Evolutionary conservation across 2,329 filamentous ascomycete genomes (phyloP), one percentile per base, ranked within the genome.

Genomic region (Whalleya microplaca): DNA sequence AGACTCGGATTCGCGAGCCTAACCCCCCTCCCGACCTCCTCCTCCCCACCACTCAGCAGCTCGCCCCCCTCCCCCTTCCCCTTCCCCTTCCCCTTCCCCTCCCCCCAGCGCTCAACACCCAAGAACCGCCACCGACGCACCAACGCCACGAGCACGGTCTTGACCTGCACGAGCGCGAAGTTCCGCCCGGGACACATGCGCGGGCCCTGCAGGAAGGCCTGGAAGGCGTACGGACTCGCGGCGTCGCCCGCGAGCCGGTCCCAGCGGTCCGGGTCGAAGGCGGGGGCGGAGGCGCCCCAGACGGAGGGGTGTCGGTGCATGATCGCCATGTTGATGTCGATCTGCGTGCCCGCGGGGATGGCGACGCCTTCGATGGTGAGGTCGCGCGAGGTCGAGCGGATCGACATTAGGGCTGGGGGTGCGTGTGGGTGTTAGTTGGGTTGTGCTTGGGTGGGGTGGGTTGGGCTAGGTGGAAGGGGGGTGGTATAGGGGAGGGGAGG

Each of bases 191-290:
- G 62, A 46, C 69, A 72, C 9, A 62, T 66, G 2, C 69, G 63
- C 21, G 69, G 68, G 2, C 68, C 69, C 19, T 68, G 61, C 21
- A 60, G 51, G 51, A 71, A 71, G n/a, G 65, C 51, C 44, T 67
- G 56, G 48, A 65, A 66, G 1, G 66, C 67, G 50, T 64, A 67
- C 0, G 64, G 61, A 85, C 53, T 58, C 5, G 59, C 49, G 0
- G 58, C 60, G 10, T 55, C 57, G 16, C 55, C 61, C 3, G 47
- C 45, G 2, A 65, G 47, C 1, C 10, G 21, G 21, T n/a, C 58
- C 67, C 67, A 71, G 16, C 69, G 64, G 7, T 62, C 62, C 1
- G 66, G 66, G 19, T 61, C 23, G 45, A 71, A 66, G 16, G 20
- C 29, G 1, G 32, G 45, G 2, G 63, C 66, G 50, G 64, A 55